Percentiles rank a stretch among this genome's conserved stretches.
Evolutionary conservation across 352 stramenopile species (phyloP).

Genomic region (Phytophthora palmivora): DNA sequence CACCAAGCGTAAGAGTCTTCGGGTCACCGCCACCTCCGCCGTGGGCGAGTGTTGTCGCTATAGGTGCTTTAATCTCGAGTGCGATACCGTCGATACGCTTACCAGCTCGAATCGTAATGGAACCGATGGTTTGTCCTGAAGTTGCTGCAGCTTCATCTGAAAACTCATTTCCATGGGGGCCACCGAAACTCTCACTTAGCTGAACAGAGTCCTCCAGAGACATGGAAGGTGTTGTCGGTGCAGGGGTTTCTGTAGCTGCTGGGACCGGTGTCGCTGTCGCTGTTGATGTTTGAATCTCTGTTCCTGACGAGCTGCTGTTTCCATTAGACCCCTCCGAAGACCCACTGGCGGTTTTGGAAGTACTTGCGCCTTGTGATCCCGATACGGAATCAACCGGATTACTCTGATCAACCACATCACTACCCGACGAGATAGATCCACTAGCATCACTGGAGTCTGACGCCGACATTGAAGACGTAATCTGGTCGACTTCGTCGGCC

Average conservation of each 20-base stretch:
- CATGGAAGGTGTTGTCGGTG: not conserved
- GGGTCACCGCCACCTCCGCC: slow-evolving; percentile 3
- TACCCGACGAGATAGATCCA: not conserved
- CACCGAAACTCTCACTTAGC: slow-evolving; percentile 14
- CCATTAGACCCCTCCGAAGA: not conserved
- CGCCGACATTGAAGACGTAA: too few species aligned
- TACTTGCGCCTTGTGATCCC: too few species aligned
- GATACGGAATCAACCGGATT: too few species aligned
- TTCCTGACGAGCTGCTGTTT: not conserved
- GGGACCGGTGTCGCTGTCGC: not conserved
- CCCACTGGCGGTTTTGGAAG: not conserved
- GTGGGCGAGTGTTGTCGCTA: slow-evolving; percentile 6
- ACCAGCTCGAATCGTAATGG: slow-evolving; percentile 12
- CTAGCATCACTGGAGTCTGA: too few species aligned
- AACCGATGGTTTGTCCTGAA: slow-evolving; percentile 1
- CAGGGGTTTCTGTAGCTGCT: too few species aligned
- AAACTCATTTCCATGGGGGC: slow-evolving; percentile 9
- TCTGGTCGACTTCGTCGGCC: too few species aligned
- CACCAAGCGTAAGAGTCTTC: slow-evolving; percentile 6
- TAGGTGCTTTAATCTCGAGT: slow-evolving; percentile 7
- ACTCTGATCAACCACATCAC: not conserved
- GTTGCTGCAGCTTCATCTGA: slow-evolving; percentile 5
- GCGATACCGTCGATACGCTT: slow-evolving; percentile 9
- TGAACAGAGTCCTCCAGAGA: slow-evolving; percentile 5
- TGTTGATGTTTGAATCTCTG: not conserved